phyloP scores from a whole-genome alignment of 345 rosid genomes.

The Syzygium aqueum region DNA sequence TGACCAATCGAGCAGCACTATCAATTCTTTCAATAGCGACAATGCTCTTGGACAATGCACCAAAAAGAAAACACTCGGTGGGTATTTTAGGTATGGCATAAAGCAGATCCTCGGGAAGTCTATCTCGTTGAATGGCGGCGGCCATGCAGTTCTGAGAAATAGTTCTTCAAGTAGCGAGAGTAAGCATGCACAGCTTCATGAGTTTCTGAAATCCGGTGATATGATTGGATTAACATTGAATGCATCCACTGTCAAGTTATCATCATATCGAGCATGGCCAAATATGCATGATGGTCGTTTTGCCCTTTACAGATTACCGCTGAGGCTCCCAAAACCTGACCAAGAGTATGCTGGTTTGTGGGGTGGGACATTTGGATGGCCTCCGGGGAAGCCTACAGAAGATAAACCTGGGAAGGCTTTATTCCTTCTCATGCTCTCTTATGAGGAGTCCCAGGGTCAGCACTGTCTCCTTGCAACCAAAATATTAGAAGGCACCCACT shows the following conservation, averaged over 20 bases:
- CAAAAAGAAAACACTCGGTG: conserved; percentile 37
- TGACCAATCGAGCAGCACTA: conserved; percentile 15
- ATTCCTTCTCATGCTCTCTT: conserved; percentile 68
- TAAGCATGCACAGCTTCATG: conserved; percentile 42
- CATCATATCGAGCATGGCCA: conserved; percentile 83
- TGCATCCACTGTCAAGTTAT: conserved; percentile 42
- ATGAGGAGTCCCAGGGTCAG: conserved; percentile 48
- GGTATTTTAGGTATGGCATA: conserved; percentile 38
- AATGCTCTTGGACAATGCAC: conserved; percentile 18
- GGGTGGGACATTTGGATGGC: conserved; percentile 94
- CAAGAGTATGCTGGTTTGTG: conserved; percentile 76
- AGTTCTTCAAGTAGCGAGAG: conserved; percentile 46
- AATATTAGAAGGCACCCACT: conserved; percentile 82
- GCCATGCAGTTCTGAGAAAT: conserved; percentile 18
- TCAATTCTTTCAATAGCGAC: conserved; percentile 15
- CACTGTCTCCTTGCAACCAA: conserved; percentile 64
- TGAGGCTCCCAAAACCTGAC: conserved; percentile 28
- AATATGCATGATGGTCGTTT: conserved; percentile 65
- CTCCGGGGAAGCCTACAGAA: conserved; percentile 55
- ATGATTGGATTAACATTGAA: conserved; percentile 43
- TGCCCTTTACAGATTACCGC: conserved; percentile 72
- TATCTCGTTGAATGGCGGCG: conserved; percentile 21
- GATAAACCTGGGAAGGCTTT: conserved; percentile 77
- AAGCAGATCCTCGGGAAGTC: conserved; percentile 55
- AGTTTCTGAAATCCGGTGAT: conserved; percentile 56